Evolutionary conservation across 2,329 filamentous ascomycete genomes (phyloP).

Genomic region (Talaromyces sp.): DNA sequence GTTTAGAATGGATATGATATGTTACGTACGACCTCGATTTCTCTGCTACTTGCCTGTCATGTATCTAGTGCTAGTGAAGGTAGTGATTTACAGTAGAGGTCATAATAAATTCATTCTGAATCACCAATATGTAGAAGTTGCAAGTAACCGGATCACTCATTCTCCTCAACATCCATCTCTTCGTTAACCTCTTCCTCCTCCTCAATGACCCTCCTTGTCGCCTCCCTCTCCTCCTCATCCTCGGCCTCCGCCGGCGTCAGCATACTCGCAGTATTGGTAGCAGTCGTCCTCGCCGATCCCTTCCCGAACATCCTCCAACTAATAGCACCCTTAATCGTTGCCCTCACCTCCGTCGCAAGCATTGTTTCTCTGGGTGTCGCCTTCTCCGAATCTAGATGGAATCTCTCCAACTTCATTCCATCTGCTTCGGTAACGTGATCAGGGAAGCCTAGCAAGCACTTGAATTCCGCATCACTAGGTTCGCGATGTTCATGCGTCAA

Average conservation of each 20-base stretch:
- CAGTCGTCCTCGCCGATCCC: slow-evolving; percentile 30
- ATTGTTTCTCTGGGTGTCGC: slow-evolving; percentile 26
- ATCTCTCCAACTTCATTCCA: slow-evolving; percentile 22
- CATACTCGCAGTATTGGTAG: slow-evolving; percentile 20
- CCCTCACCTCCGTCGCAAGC: slow-evolving; percentile 36
- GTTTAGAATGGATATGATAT: not conserved
- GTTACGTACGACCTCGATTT: slow-evolving; percentile 3
- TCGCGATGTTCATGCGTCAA: slow-evolving; percentile 47
- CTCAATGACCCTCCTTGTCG: slow-evolving; percentile 18
- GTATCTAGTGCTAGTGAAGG: slow-evolving; percentile 9
- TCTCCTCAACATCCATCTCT: slow-evolving; percentile 13
- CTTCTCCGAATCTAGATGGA: slow-evolving; percentile 26
- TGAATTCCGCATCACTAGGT: slow-evolving; percentile 35
- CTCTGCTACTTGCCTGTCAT: slow-evolving; percentile 7
- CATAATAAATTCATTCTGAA: not conserved
- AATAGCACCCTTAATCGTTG: slow-evolving; percentile 31
- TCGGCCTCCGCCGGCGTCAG: slow-evolving; percentile 20
- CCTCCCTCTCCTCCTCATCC: slow-evolving; percentile 21
- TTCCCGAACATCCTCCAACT: slow-evolving; percentile 24
- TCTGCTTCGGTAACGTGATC: slow-evolving; percentile 28
- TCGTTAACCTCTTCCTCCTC: slow-evolving; percentile 19
- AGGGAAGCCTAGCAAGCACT: slow-evolving; percentile 37
- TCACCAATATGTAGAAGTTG: not conserved
- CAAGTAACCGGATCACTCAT: slow-evolving; percentile 6
- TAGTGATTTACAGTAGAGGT: not conserved